A percentile compares a stretch with the other conserved stretches of the same genome.
phyloP scores from a whole-genome alignment of 148 eudicot species.

The Fagopyrum tataricum region DNA sequence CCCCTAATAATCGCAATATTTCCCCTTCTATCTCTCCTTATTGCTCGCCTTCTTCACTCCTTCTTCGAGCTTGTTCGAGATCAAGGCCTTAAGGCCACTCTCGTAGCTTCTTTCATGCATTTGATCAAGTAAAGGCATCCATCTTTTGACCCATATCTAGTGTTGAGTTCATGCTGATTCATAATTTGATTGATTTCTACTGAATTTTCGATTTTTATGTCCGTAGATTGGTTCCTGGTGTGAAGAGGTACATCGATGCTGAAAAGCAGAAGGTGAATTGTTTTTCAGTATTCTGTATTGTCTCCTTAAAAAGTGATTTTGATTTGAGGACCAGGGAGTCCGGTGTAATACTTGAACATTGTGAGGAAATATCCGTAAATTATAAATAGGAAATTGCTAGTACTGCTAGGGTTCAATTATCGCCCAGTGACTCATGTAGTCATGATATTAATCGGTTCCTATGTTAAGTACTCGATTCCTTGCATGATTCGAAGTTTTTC shows the following conservation, averaged over 20 bases:
- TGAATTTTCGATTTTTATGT: neutral
- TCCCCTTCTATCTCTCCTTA: slow-evolving; percentile 50
- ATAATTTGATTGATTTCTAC: neutral
- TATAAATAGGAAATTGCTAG: neutral
- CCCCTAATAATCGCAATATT: slow-evolving; percentile 45
- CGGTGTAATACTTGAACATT: neutral
- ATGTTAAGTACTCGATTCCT: neutral
- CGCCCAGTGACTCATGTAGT: neutral
- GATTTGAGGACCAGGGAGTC: neutral
- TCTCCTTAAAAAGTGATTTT: neutral
- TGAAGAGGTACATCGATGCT: slow-evolving; percentile 58
- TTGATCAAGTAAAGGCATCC: slow-evolving; percentile 49
- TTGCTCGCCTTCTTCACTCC: slow-evolving; percentile 43
- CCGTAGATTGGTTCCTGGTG: slow-evolving; percentile 79
- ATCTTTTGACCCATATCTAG: neutral
- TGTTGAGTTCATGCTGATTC: neutral
- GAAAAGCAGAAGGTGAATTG: slow-evolving; percentile 76
- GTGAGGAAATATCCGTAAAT: neutral
- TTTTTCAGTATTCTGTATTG: neutral
- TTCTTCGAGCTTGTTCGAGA: slow-evolving; percentile 33
- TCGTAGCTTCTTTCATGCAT: slow-evolving; percentile 45
- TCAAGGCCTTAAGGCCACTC: slow-evolving; percentile 48
- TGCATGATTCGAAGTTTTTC: neutral
- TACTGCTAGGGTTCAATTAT: slow-evolving; percentile 1
- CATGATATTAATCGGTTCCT: neutral